Evolutionary conservation across 495 filamentous ascomycete species (phyloP), one percentile per base, ranked within the genome.

Genomic region (Cairneyella variabilis): DNA sequence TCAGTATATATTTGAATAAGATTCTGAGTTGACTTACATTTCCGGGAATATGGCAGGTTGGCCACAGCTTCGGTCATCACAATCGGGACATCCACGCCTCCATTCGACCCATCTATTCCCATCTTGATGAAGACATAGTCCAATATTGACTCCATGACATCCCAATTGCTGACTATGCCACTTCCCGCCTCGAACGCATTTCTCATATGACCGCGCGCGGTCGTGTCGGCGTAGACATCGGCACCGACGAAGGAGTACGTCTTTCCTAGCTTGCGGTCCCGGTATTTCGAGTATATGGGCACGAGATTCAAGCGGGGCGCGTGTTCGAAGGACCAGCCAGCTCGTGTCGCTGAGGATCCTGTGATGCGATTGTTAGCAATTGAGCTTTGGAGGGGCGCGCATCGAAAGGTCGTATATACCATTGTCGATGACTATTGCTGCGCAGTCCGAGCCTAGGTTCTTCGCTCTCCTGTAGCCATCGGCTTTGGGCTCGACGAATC

Each of bases 371-470:
- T 16, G n/a, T 51, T 34, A 55, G 58, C 61, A 53, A 12, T 8
- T 26, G 17, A 12, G 41, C 12, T 51, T 39, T 23, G 8, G 36
- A 36, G 6, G 45, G 47, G 38, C 27, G 53, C 14, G 55, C 39
- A 44, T 22, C 11, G 17, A 28, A 30, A 48, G 51, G 28, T 34
- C n/a, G n/a, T n/a, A 21, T 25, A 48, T 70, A 96, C 91, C 93
- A 88, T 97, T 98, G 74, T 98, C 93, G 60, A 98, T 98, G 54
- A 98, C 88, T 60, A 98, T 96, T 30, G 91, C 89, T 14, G 73
- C 68, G n/a, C 67, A 62, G 12, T 73, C 76, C 14, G 58, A 48
- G 7, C 72, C 68, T 30, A 61, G 64, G 41, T 72, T 69, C 49
- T 75, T 76, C 67, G 80, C 89, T 60, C 78, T 76, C 58, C 76